Evolutionary conservation across 1,284 basidiomycete species (phyloP), one percentile per base, ranked within the genome.

Genomic region (Macrocystidia cucumis): DNA sequence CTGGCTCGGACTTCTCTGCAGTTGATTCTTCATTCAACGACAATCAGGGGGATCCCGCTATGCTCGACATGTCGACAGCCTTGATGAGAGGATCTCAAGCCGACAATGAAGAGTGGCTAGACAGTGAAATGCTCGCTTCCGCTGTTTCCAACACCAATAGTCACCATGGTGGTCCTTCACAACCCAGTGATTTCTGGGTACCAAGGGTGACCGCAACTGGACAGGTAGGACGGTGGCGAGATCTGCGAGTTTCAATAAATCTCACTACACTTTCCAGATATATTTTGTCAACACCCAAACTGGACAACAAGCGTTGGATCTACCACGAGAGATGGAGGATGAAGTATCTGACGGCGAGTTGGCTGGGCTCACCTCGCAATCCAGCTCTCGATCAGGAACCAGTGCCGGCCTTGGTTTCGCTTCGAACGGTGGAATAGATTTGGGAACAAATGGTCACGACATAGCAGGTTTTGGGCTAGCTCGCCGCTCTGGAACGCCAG

Each of bases 271-370:
- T 27, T 40, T 38, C 22, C 40, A 97, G 86, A 88, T 97, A 54
- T 91, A 83, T 67, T 98, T 96, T 60, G 75, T 90, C 47, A 98
- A 98, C 52, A 87, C 86, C 0, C 74, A 86, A 46, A 97, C 92
- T 2, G 91, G 91, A 23, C 81, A 92, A 52, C 80, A 78, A 25
- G 79, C 90, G 9, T 76, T 78, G 49, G 90, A 97, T 48, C 63
- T 96, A 25, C 93, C 93, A n/a, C 63, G 64, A 29, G 78, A 84
- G 49, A 62, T 68, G 14, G 79, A 82, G 34, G 74, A 76, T 34
- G 74, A 78, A 22, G 56, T 62, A 29, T 69, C 74, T 2, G 77
- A 80, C 39, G 69, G 63, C 20, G 79, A 78, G 43, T 59, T 81
- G 22, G 69, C 69, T 26, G 72, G 70, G 6, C 55, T 82, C 36